Evolutionary conservation across 2,329 filamentous ascomycete genomes (phyloP).

Genomic region (Coniochaeta sp.): DNA sequence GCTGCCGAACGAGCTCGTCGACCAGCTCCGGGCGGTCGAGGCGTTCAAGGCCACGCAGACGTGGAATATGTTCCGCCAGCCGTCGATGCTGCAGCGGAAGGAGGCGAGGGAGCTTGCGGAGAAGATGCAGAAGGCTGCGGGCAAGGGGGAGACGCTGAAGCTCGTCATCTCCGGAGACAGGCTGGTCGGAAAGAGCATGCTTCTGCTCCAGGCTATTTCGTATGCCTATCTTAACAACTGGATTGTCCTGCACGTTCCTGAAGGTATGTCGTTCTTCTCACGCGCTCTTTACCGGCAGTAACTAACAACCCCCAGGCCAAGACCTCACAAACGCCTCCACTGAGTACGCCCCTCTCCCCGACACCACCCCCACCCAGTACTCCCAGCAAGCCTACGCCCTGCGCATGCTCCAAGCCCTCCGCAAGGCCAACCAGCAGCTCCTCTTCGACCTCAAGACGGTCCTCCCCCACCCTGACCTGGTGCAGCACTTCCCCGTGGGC

Average conservation of each 20-base stretch:
- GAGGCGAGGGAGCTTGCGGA: slow-evolving; percentile 70
- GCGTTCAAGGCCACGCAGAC: slow-evolving; percentile 87
- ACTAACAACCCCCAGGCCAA: slow-evolving; percentile 46
- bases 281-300: neutral
- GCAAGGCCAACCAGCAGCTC: slow-evolving; percentile 62
- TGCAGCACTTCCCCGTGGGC: slow-evolving; percentile 45
- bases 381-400: slow-evolving; percentile 73
- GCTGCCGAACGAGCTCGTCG: slow-evolving; percentile 63
- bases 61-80: slow-evolving; percentile 80
- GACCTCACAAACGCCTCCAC: slow-evolving; percentile 76
- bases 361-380: slow-evolving; percentile 54
- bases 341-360: slow-evolving; percentile 66
- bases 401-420: slow-evolving; percentile 65
- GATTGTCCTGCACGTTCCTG: slow-evolving; percentile 83
- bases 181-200: slow-evolving; percentile 78
- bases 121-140: slow-evolving; percentile 50
- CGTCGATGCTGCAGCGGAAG: slow-evolving; percentile 68
- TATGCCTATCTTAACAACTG: slow-evolving; percentile 77
- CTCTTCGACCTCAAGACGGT: slow-evolving; percentile 45
- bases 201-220: slow-evolving; percentile 76
- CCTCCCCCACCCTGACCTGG: slow-evolving; percentile 34
- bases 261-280: slow-evolving; percentile 54
- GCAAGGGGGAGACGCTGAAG: slow-evolving; percentile 48
- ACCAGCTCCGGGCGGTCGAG: slow-evolving; percentile 74
- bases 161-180: slow-evolving; percentile 67